These are phyloP conservation scores for Alternaria arborescens DNA, from an alignment of 2,329 filamentous ascomycete species.

Conservation along the genomic window DNA sequence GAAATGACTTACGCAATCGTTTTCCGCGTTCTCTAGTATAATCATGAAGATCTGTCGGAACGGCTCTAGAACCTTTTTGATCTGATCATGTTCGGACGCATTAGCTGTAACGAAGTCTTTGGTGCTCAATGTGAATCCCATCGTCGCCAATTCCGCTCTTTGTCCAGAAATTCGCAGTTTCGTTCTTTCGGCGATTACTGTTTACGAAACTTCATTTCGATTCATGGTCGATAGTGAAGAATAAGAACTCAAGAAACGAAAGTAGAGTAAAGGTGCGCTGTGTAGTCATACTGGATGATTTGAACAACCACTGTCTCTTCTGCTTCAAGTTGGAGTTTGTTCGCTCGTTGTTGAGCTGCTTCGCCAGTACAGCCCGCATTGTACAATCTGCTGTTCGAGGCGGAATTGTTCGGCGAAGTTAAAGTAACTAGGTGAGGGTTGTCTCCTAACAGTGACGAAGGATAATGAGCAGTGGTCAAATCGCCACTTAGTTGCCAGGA, in stretches of 20 bases:
- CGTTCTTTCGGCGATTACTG: not conserved
- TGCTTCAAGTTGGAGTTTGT: not conserved
- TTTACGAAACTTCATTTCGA: not conserved
- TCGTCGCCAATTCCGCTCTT: too few species aligned
- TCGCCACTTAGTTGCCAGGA: not conserved
- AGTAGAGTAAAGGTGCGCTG: not conserved
- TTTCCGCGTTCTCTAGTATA: not conserved
- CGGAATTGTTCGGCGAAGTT: not conserved
- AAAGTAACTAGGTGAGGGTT: not conserved
- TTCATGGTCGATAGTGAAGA: not conserved
- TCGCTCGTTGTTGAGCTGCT: not conserved
- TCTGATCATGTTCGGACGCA: not conserved
- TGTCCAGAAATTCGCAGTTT: not conserved
- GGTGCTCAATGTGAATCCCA: too few species aligned
- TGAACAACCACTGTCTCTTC: not conserved
- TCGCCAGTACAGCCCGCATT: not conserved
- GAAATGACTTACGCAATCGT: not conserved
- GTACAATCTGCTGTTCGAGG: not conserved
- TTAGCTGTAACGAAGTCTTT: not conserved
- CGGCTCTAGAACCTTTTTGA: not conserved
- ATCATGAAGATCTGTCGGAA: not conserved
- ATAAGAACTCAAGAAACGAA: not conserved
- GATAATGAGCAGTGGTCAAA: not conserved
- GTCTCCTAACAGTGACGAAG: too few species aligned
- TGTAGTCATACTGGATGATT: not conserved